These are phyloP conservation scores for Plasmodium fragile DNA, from an alignment of 169 alveolate genomes.

Conservation along the genomic window DNA sequence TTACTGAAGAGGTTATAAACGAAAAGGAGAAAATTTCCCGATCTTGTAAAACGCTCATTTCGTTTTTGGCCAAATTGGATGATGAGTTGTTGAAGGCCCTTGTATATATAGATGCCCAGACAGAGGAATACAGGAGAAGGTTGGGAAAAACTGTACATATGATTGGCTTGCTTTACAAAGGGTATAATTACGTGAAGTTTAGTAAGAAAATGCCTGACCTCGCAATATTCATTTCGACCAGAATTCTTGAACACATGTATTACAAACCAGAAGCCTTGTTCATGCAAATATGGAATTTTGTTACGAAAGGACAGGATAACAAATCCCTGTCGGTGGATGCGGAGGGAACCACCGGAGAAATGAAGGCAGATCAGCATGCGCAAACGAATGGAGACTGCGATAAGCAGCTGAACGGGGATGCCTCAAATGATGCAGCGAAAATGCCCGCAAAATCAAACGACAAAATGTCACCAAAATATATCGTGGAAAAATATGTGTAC, in stretches of 20 bases:
- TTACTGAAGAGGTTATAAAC: constrained; percentile 54
- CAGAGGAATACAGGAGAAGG: constrained; percentile 87
- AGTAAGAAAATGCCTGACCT: constrained; percentile 80
- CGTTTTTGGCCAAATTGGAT: constrained; percentile 88
- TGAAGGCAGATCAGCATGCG: background rate
- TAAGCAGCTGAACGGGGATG: background rate
- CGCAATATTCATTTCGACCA: constrained; percentile 74
- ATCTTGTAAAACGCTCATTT: constrained; percentile 85
- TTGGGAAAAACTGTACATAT: constrained; percentile 85
- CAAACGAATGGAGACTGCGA: background rate
- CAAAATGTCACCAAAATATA: constrained; percentile 18
- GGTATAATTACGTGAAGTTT: constrained; percentile 81
- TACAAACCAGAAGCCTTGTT: constrained; percentile 83
- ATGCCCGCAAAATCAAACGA: background rate
- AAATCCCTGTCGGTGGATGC: background rate
- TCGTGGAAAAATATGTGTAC: constrained; percentile 81
- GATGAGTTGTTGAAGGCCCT: constrained; percentile 90
- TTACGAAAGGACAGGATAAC: constrained; percentile 12
- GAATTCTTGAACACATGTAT: constrained; percentile 89
- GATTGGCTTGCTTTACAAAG: constrained; percentile 81
- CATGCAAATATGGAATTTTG: constrained; percentile 66
- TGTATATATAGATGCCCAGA: constrained; percentile 89
- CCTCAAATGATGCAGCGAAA: background rate
- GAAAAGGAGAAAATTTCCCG: constrained; percentile 70
- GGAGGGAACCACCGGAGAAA: background rate